These are phyloP conservation scores for Tulasnella calospora DNA, from an alignment of 768 basidiomycete species.

Conservation along the genomic window DNA sequence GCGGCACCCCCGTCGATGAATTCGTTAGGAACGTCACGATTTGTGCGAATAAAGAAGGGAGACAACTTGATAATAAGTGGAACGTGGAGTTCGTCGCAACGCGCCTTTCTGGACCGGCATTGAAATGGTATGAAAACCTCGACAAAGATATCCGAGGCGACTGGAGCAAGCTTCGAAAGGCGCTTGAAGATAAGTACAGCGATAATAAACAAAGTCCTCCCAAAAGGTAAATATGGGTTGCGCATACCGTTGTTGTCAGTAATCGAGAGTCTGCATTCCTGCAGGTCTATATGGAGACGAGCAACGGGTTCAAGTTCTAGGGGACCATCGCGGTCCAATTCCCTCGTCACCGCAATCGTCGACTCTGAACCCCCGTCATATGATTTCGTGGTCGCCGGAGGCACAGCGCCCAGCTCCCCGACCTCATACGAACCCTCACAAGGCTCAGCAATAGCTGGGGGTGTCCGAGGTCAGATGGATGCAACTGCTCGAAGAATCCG, in stretches of 20 bases:
- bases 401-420: neutral
- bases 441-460: neutral
- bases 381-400: neutral
- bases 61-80: constrained; percentile 6
- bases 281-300: neutral
- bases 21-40: neutral
- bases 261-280: neutral
- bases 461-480: neutral
- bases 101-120: neutral
- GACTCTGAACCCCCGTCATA: neutral
- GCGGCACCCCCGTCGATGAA: neutral
- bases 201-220: neutral
- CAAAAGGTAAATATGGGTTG: neutral
- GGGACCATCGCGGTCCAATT: neutral
- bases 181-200: neutral
- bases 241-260: too few relatives aligned
- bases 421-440: neutral
- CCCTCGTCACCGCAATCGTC: neutral
- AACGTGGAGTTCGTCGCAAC: constrained; percentile 5
- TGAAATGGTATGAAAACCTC: constrained; percentile 12
- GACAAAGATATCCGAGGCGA: constrained; percentile 6
- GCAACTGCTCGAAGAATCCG: neutral
- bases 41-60: neutral
- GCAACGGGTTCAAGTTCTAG: neutral
- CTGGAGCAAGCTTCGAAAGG: constrained; percentile 8